These are phyloP conservation scores for Aureobasidium sp. DNA, from an alignment of 2,329 filamentous ascomycete species.

Conservation along the genomic window DNA sequence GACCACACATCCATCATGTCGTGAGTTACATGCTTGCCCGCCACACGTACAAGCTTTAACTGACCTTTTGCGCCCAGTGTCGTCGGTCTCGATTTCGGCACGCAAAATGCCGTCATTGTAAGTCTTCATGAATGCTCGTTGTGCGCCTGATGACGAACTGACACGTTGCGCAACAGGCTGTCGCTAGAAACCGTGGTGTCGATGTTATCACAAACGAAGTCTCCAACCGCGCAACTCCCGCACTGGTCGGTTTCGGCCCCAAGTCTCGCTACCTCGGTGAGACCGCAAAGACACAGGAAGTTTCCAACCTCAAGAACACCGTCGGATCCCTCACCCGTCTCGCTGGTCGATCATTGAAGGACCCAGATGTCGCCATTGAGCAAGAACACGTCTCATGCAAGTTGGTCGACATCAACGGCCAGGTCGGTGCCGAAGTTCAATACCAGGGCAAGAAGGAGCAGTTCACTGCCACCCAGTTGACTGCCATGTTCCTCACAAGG, in stretches of 20 bases:
- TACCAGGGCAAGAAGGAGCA: slow-evolving; percentile 93
- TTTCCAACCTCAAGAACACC: slow-evolving; percentile 99
- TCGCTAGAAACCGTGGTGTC: slow-evolving; percentile 96
- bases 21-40: neutral
- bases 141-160: slow-evolving; percentile 9
- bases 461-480: slow-evolving; percentile 89
- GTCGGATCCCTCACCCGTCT: slow-evolving; percentile 89
- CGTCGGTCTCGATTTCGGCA: slow-evolving; percentile 87
- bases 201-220: slow-evolving; percentile 99
- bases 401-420: slow-evolving; percentile 83
- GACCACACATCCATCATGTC: slow-evolving; percentile 7
- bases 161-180: slow-evolving; percentile 46
- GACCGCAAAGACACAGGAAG: slow-evolving; percentile 95
- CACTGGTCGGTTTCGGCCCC: slow-evolving; percentile 89
- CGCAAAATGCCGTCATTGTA: slow-evolving; percentile 84
- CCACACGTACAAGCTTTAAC: slow-evolving; percentile 15
- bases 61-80: slow-evolving; percentile 19
- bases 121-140: neutral
- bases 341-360: slow-evolving; percentile 74
- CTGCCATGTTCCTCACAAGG: slow-evolving; percentile 93
- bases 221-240: slow-evolving; percentile 95
- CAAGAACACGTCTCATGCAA: slow-evolving; percentile 81
- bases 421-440: slow-evolving; percentile 87
- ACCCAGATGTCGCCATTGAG: slow-evolving; percentile 90
- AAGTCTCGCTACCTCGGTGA: slow-evolving; percentile 93